phyloP scores from a whole-genome alignment of 2,329 filamentous ascomycete species.

The Penicillium oxalicum region DNA sequence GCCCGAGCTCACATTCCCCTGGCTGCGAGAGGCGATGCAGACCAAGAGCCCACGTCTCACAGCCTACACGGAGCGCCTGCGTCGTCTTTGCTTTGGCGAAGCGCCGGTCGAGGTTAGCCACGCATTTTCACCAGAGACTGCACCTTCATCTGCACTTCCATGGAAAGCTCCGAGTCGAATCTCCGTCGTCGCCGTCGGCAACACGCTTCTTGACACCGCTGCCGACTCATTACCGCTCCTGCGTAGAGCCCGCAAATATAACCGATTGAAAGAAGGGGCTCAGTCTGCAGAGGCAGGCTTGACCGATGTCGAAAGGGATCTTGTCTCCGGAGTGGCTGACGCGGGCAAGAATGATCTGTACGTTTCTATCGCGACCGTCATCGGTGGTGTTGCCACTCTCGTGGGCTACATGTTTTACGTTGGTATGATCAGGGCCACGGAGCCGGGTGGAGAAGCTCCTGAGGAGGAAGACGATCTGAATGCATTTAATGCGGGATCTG shows the following conservation, averaged over 20 bases:
- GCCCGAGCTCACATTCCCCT: conserved; percentile 55
- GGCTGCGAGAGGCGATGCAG: conserved; percentile 54
- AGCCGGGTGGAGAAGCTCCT: conserved; percentile 12
- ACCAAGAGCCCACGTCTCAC: conserved; percentile 44
- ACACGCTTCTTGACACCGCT: conserved; percentile 30
- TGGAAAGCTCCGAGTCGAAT: conserved; percentile 33
- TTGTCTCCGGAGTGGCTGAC: conserved; percentile 20
- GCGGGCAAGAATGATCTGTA: conserved; percentile 30
- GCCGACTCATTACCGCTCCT: conserved; percentile 35
- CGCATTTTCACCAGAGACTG: conserved; percentile 16
- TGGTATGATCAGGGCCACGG: conserved; percentile 20
- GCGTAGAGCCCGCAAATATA: conserved; percentile 32
- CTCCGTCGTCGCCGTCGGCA: conserved; percentile 28
- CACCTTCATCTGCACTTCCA: conserved; percentile 23
- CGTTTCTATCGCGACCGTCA: conserved; percentile 32
- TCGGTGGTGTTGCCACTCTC: conserved; percentile 30
- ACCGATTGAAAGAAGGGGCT: conserved; percentile 31
- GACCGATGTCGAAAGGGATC: conserved; percentile 21
- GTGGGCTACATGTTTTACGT: conserved; percentile 33
- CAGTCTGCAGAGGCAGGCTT: conserved; percentile 22
- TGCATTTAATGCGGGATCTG: conserved; percentile 9
- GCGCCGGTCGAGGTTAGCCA: conserved; percentile 17
- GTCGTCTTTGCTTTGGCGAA: conserved; percentile 34
- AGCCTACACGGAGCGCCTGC: conserved; percentile 41
- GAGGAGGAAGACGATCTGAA: conserved; percentile 5